Conservation (phyloP, 805 yeast genomes). For the Metschnikowia shivogae region DNA sequence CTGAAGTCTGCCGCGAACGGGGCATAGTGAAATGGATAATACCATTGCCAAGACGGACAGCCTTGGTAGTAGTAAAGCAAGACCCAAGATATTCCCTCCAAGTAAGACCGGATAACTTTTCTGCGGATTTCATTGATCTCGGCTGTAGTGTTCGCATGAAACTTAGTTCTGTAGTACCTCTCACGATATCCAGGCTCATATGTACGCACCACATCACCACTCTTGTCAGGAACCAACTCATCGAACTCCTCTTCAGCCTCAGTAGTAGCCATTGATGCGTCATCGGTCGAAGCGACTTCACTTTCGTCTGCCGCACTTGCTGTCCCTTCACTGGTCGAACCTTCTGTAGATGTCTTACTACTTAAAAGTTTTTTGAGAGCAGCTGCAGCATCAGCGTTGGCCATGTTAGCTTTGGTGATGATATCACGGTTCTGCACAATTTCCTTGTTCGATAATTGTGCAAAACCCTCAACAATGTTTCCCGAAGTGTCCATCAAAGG, state of each 20-base stretch:
- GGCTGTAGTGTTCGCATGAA: slow-evolving; percentile 52
- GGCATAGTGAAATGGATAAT: slow-evolving; percentile 94
- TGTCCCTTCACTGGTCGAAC: slow-evolving; percentile 26
- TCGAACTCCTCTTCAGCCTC: slow-evolving; percentile 9
- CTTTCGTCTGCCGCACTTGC: slow-evolving; percentile 13
- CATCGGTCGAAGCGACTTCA: slow-evolving; percentile 14
- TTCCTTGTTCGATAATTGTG: slow-evolving; percentile 65
- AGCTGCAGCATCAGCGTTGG: slow-evolving; percentile 67
- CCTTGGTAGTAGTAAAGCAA: slow-evolving; percentile 92
- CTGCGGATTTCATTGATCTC: slow-evolving; percentile 51
- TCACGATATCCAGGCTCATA: slow-evolving; percentile 86
- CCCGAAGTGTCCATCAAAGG: slow-evolving; percentile 78
- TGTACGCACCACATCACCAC: slow-evolving; percentile 47
- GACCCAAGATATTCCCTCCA: slow-evolving; percentile 98
- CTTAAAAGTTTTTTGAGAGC: slow-evolving; percentile 42
- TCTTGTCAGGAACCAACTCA: slow-evolving; percentile 35
- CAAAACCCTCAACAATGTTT: slow-evolving; percentile 59
- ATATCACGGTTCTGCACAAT: slow-evolving; percentile 60
- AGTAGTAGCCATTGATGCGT: slow-evolving; percentile 22
- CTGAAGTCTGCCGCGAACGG: slow-evolving; percentile 91
- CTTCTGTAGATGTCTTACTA: slow-evolving; percentile 19
- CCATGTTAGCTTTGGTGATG: slow-evolving; percentile 65
- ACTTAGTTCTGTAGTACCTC: slow-evolving; percentile 77
- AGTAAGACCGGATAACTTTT: slow-evolving; percentile 64
- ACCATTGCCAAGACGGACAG: slow-evolving; percentile 99